Evolutionary conservation across 2,329 filamentous ascomycete genomes (phyloP).

Genomic region (Curvularia eragrostidis): DNA sequence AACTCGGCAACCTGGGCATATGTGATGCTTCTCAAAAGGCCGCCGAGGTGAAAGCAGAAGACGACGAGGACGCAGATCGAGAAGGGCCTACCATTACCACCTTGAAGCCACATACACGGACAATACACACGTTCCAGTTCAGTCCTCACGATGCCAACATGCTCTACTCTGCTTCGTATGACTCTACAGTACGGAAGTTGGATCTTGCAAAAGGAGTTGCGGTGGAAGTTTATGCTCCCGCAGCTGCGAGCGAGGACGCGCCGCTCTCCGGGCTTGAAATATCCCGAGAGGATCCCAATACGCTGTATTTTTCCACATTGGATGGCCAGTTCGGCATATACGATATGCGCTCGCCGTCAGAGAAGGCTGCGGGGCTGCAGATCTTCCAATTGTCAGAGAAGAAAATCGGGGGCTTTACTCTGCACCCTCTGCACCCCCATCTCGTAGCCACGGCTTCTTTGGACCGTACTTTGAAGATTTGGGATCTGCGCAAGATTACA

Average conservation of each 20-base stretch:
- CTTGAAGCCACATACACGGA: constrained; percentile 87
- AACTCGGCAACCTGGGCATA: constrained; percentile 86
- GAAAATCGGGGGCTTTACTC: constrained; percentile 92
- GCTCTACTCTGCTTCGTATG: constrained; percentile 87
- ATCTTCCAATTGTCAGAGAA: constrained; percentile 82
- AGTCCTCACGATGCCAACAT: constrained; percentile 74
- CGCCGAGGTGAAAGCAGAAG: constrained; percentile 60
- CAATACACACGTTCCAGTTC: constrained; percentile 85
- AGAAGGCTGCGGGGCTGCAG: constrained; percentile 60
- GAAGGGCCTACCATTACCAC: constrained; percentile 82
- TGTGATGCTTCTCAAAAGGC: constrained; percentile 83
- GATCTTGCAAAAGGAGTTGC: constrained; percentile 83
- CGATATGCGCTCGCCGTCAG: constrained; percentile 70
- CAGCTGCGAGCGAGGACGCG: constrained; percentile 71
- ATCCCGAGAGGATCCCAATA: constrained; percentile 70
- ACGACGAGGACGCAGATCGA: constrained; percentile 68
- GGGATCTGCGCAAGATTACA: constrained; percentile 84
- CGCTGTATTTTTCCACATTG: constrained; percentile 86
- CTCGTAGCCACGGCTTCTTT: constrained; percentile 88
- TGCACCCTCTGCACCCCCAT: constrained; percentile 81
- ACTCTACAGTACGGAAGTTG: constrained; percentile 86
- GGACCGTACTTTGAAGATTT: constrained; percentile 87
- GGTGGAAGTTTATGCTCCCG: constrained; percentile 79
- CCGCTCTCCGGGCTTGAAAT: constrained; percentile 88
- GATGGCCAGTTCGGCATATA: constrained; percentile 80